Conservation (phyloP, 139 green algal species). For the Picochlorum sp. region DNA sequence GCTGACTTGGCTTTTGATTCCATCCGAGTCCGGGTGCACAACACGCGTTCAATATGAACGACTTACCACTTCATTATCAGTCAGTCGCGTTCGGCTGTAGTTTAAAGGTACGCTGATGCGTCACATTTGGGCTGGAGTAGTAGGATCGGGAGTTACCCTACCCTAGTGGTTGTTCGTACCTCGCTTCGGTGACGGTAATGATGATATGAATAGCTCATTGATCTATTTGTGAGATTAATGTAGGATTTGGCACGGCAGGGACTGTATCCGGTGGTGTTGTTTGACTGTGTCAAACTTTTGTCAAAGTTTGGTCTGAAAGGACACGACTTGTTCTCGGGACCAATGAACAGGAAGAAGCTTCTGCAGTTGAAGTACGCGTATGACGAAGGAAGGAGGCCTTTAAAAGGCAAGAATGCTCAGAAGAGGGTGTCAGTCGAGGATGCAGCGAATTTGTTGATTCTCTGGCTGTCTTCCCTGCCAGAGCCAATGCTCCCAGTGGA, state of each 20-base stretch:
- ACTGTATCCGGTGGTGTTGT: conserved; percentile 16
- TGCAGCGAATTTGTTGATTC: conserved; percentile 28
- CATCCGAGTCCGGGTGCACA: too few relatives aligned
- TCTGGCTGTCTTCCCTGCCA: conserved; percentile 23
- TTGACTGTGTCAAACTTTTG: conserved; percentile 27
- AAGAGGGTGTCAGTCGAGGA: background rate
- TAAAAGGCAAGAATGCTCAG: background rate
- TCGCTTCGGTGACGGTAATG: too few relatives aligned
- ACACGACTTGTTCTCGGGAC: conserved; percentile 6
- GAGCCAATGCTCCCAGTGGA: conserved; percentile 20
- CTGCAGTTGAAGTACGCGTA: conserved; percentile 18
- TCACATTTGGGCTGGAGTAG: too few relatives aligned
- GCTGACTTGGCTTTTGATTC: too few relatives aligned
- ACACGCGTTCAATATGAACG: too few relatives aligned
- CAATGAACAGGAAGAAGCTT: conserved; percentile 13
- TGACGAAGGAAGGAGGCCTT: conserved; percentile 16
- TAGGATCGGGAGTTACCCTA: too few relatives aligned
- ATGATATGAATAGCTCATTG: background rate
- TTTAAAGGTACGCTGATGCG: too few relatives aligned
- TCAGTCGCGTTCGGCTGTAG: too few relatives aligned
- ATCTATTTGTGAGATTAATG: background rate
- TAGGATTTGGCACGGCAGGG: conserved; percentile 26
- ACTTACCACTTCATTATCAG: too few relatives aligned
- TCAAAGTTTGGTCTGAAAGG: conserved; percentile 8
- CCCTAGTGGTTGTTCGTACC: too few relatives aligned